Evolutionary conservation across 345 rosid genomes (phyloP).

Genomic region (Rhizophora apiculata): DNA sequence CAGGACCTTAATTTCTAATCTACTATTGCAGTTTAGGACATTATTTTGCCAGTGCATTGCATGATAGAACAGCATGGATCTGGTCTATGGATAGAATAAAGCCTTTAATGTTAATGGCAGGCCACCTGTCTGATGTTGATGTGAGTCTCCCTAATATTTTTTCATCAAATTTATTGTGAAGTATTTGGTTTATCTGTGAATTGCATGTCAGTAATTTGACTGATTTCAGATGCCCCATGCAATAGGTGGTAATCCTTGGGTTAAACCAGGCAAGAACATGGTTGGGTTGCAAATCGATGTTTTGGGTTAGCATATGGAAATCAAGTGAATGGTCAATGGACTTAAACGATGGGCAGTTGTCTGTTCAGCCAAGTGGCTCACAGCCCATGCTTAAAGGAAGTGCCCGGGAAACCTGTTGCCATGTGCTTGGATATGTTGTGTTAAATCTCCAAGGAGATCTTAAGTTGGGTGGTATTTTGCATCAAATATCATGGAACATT

Average conservation of each 20-base stretch:
- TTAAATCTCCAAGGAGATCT: too few relatives aligned
- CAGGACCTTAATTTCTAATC: constrained; percentile 11
- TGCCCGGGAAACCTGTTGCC: too few relatives aligned
- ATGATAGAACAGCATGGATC: constrained; percentile 90
- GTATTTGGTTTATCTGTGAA: neutral
- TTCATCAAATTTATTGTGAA: neutral
- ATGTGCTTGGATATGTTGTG: too few relatives aligned
- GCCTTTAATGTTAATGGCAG: constrained; percentile 92
- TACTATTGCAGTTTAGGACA: constrained; percentile 85
- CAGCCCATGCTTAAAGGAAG: too few relatives aligned
- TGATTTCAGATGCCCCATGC: neutral
- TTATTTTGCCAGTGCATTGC: constrained; percentile 89
- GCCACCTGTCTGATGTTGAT: constrained; percentile 96
- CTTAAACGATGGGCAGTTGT: too few relatives aligned
- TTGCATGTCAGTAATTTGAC: neutral
- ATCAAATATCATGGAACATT: too few relatives aligned
- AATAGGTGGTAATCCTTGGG: neutral
- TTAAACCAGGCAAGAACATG: neutral
- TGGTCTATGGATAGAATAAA: constrained; percentile 95
- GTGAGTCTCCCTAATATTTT: constrained; percentile 45
- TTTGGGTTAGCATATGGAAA: too few relatives aligned
- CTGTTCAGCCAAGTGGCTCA: too few relatives aligned
- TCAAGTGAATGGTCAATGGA: too few relatives aligned
- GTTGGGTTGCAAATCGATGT: neutral
- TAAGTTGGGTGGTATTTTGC: too few relatives aligned